A percentile compares a stretch with the other conserved stretches of the same genome.
Evolutionary conservation across 176 grass and related monocot genomes (phyloP).

Genomic region (Bonia amplexicaulis): DNA sequence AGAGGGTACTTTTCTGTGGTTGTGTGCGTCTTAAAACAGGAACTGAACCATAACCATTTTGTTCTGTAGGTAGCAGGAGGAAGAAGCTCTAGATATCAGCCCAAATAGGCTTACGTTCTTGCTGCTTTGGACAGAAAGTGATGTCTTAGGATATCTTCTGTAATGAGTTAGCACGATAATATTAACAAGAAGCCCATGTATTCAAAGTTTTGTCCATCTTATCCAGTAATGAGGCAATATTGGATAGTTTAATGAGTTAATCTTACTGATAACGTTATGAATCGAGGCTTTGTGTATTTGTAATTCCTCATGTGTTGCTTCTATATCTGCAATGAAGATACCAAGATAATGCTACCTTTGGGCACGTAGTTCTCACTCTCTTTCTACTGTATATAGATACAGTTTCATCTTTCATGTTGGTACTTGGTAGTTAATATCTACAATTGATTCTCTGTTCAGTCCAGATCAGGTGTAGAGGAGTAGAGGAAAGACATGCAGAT

Average conservation of each 20-base stretch:
- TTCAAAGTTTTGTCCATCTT: neutral
- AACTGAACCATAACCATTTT: slow-evolving; percentile 6
- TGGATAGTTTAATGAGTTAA: slow-evolving; percentile 4
- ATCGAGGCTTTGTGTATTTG: neutral
- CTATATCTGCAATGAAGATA: neutral
- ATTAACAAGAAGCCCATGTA: neutral
- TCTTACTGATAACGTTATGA: neutral
- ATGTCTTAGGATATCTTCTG: neutral
- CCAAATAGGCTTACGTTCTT: slow-evolving; percentile 5
- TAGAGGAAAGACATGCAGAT: neutral
- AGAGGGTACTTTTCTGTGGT: slow-evolving; percentile 49
- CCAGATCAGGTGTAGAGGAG: neutral
- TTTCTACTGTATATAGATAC: neutral
- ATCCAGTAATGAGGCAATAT: neutral
- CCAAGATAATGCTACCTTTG: neutral
- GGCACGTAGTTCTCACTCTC: neutral
- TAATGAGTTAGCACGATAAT: slow-evolving; percentile 10
- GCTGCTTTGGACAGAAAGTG: neutral
- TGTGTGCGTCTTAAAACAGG: slow-evolving; percentile 45
- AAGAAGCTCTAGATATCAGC: neutral
- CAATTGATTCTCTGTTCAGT: too few relatives aligned
- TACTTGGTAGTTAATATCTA: too few relatives aligned
- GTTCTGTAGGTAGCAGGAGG: slow-evolving; percentile 7
- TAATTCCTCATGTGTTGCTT: neutral
- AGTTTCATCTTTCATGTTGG: neutral